phyloP scores from a whole-genome alignment of 1,284 basidiomycete species.

The Boletus semigastroideus region DNA sequence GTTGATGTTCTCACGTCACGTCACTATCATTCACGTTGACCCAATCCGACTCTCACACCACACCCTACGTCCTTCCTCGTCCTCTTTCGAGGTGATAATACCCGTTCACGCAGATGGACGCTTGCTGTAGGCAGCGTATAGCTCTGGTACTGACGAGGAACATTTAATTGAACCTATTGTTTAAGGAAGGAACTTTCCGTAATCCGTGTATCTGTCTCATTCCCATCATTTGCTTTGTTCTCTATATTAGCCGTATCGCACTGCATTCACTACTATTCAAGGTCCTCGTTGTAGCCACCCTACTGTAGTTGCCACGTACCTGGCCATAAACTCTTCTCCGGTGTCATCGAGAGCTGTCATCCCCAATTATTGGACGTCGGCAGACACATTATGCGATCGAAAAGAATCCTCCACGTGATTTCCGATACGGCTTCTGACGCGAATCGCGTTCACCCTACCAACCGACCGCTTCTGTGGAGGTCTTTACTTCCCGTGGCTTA shows the following conservation, averaged over 20 bases:
- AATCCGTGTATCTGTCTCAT: conserved; percentile 15
- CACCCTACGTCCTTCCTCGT: conserved; percentile 5
- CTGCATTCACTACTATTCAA: conserved; percentile 4
- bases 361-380: background rate
- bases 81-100: conserved; percentile 11
- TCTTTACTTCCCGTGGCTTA: background rate
- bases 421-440: background rate
- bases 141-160: conserved; percentile 2
- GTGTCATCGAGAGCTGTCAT: background rate
- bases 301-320: conserved; percentile 8
- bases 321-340: conserved; percentile 6
- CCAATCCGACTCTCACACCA: background rate
- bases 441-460: conserved; percentile 11
- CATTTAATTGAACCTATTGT: conserved; percentile 20
- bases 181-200: conserved; percentile 22
- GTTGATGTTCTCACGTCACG: background rate
- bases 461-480: conserved; percentile 6
- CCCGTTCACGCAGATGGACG: background rate
- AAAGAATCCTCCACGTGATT: conserved; percentile 6
- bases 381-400: background rate
- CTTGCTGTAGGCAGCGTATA: conserved; percentile 8
- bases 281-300: conserved; percentile 16
- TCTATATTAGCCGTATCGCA: conserved; percentile 2
- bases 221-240: conserved; percentile 2
- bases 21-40: background rate